These are phyloP conservation scores for Zea mays DNA, from an alignment of 176 grass and related monocot genomes.

Conservation along the genomic window DNA sequence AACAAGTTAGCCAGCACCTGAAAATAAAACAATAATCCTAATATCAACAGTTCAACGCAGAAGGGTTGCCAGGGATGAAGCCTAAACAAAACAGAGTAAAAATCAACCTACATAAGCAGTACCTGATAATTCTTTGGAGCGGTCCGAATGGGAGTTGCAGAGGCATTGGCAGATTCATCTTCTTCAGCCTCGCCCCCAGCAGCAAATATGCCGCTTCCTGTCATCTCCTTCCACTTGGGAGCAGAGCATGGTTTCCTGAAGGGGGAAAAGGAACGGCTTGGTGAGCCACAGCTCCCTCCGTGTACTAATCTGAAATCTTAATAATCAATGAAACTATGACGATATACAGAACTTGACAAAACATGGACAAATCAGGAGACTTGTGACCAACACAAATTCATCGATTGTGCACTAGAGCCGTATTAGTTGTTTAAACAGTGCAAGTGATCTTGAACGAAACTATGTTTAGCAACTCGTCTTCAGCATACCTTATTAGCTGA, in stretches of 20 bases:
- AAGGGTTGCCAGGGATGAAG: background rate
- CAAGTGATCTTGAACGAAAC: background rate
- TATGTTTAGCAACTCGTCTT: background rate
- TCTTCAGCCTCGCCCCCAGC: slow-evolving; percentile 53
- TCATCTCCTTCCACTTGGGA: slow-evolving; percentile 97
- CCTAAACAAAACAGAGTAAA: background rate
- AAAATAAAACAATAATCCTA: background rate
- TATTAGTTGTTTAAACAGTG: background rate
- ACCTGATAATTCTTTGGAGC: slow-evolving; percentile 73
- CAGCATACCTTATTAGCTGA: background rate
- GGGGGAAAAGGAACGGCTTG: background rate
- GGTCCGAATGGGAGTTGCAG: slow-evolving; percentile 48
- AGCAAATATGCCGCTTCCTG: slow-evolving; percentile 89
- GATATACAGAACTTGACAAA: background rate
- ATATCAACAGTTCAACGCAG: background rate
- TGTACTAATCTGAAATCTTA: background rate
- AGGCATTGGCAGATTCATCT: slow-evolving; percentile 49
- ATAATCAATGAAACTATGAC: background rate
- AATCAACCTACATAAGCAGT: background rate
- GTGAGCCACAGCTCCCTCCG: background rate
- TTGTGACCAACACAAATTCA: background rate
- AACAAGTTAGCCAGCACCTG: slow-evolving; percentile 10
- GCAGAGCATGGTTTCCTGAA: slow-evolving; percentile 87
- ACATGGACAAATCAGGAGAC: background rate
- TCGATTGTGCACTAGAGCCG: background rate